phyloP scores from a whole-genome alignment of 441 rosid species.

The Populus tomentosa region DNA sequence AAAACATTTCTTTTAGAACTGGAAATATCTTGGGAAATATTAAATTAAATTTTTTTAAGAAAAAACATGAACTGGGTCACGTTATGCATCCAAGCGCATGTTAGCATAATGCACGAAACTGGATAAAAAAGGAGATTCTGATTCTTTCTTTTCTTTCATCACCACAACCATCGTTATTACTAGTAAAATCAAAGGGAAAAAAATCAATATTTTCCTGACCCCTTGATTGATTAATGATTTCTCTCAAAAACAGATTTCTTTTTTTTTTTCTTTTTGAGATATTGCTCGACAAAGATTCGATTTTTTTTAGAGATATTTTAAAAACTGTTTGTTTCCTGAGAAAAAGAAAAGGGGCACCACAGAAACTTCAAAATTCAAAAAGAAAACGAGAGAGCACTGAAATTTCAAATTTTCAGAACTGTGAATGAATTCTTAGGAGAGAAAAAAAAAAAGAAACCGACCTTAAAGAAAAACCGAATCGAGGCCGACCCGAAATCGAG shows the following conservation, averaged over 20 bases:
- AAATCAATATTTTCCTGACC: too few relatives aligned
- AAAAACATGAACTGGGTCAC: not conserved
- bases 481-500: not conserved
- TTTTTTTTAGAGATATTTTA: not conserved
- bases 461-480: not conserved
- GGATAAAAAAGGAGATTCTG: slow-evolving; percentile 13
- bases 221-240: not conserved
- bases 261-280: not conserved
- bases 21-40: not conserved
- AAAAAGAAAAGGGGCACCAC: not conserved
- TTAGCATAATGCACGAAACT: slow-evolving; percentile 6
- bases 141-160: not conserved
- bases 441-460: too few relatives aligned
- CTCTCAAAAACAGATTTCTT: not conserved
- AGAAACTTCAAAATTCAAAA: not conserved
- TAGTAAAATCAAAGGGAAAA: too few relatives aligned
- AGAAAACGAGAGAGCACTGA: not conserved
- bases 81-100: not conserved
- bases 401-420: not conserved
- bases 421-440: not conserved
- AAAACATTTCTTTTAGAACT: not conserved
- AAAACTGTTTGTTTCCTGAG: not conserved
- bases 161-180: not conserved
- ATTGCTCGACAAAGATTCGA: not conserved
- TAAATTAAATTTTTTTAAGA: not conserved